Base-by-base conservation (phyloP, 345 rosid genomes). In the Melastoma malabathricum region DNA sequence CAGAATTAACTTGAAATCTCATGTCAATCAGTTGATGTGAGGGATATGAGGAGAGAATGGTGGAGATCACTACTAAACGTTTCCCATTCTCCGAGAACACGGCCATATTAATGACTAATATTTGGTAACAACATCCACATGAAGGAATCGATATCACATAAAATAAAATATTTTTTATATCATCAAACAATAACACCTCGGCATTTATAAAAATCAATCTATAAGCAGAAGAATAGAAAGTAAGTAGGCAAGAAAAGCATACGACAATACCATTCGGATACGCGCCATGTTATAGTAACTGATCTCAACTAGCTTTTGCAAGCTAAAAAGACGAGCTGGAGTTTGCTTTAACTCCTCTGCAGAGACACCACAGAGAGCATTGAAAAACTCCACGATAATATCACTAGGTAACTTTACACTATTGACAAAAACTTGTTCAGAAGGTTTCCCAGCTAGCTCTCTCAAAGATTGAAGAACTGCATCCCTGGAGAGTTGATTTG, bases 241-340 rank as follows among this genome's bases (percentile, higher is more conserved):
- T 6, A 27, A 27, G 31, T 27, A 27, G 12, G 22, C 19, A 43
- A 41, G 9, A 54, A 15, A 41, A 27, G 48, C 49, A 41, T 45
- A 46, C 29, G 39, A 34, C 45, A 46, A 64, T 87, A 92, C 98
- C 98, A 92, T 74, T 46, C 98, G 85, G 48, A 92, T 92, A 60
- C 97, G 98, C 66, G 93, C 82, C 79, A 82, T 87, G 61, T 92
- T 92, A 81, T 92, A 92, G 66, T 92, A 92, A 73, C 98, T 87
- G 70, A 87, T 92, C 83, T 92, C 98, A 48, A 92, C 95, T 63
- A 92, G 95, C 68, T 92, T 92, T 70, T 92, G 98, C 79, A 92
- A 69, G 75, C 98, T 87, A 80, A 84, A 92, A 62, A 92, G 95
- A 50, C 98, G 95, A 55, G 98, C 93, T 68, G 98, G 98, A 57